phyloP scores from a whole-genome alignment of 2,329 filamentous ascomycete species.

The Bipolaris oryzae region DNA sequence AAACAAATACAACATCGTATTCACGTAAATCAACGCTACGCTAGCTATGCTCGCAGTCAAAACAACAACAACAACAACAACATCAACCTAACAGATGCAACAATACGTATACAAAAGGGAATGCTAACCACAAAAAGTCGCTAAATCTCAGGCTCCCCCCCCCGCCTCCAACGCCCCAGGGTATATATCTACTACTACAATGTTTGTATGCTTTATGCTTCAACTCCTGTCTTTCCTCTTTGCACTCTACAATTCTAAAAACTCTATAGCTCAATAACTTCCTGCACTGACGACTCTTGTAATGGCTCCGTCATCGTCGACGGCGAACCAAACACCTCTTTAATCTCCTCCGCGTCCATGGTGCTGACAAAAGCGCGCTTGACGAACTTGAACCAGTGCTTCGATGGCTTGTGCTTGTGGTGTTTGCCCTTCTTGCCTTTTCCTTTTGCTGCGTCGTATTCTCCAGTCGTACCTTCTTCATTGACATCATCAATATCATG shows the following conservation, averaged over 20 bases:
- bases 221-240: background rate
- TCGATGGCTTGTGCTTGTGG: conserved; percentile 56
- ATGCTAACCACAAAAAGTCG: background rate
- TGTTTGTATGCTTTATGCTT: background rate
- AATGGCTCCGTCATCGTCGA: background rate
- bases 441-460: conserved; percentile 38
- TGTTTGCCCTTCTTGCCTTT: conserved; percentile 60
- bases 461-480: conserved; percentile 12
- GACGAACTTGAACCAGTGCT: conserved; percentile 79
- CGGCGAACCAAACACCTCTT: conserved; percentile 42
- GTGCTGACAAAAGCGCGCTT: conserved; percentile 80
- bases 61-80: background rate
- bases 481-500: conserved; percentile 22
- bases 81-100: background rate
- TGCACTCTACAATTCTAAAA: background rate
- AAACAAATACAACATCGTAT: background rate
- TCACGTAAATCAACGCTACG: background rate
- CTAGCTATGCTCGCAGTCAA: background rate
- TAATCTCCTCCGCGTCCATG: conserved; percentile 68
- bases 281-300: conserved; percentile 13
- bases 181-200: conserved; percentile 1
- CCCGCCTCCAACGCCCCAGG: background rate
- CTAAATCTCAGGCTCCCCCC: background rate
- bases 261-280: conserved; percentile 27
- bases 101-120: background rate